A percentile compares a stretch with the other conserved stretches of the same genome.
These are phyloP conservation scores for Dictyostelium intermedium DNA, from an alignment of 78 protist species.

Conservation along the genomic window DNA sequence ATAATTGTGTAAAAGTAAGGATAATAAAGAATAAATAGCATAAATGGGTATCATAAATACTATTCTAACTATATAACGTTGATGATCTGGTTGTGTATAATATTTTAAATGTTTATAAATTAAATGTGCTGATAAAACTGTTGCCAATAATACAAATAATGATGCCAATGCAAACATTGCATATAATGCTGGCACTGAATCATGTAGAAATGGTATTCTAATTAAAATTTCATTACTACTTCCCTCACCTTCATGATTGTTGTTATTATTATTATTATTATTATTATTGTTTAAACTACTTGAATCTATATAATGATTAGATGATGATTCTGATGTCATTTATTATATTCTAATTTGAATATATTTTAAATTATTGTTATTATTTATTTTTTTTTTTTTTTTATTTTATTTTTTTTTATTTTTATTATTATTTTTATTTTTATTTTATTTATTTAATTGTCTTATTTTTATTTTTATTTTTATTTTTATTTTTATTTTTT, in stretches of 20 bases:
- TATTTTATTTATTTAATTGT: background rate
- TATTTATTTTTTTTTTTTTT: background rate
- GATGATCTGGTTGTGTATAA: conserved; percentile 47
- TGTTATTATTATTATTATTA: background rate
- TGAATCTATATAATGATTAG: background rate
- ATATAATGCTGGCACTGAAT: conserved; percentile 48
- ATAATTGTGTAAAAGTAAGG: background rate
- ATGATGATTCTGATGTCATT: background rate
- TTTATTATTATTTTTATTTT: too few relatives aligned
- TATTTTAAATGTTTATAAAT: conserved; percentile 49
- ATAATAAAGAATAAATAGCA: conserved; percentile 21
- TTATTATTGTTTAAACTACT: background rate
- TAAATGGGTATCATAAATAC: conserved; percentile 29
- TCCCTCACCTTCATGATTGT: background rate
- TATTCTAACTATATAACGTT: conserved; percentile 44
- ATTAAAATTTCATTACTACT: conserved; percentile 2
- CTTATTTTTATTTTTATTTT: background rate
- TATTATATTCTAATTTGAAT: background rate
- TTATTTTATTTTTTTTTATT: background rate
- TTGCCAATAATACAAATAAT: conserved; percentile 62
- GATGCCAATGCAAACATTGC: conserved; percentile 64
- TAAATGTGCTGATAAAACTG: conserved; percentile 8
- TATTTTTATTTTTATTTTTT: too few relatives aligned
- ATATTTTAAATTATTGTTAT: background rate
- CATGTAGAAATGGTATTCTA: conserved; percentile 26